Percentiles rank a stretch among this genome's conserved stretches.
Evolutionary conservation across 2,329 filamentous ascomycete genomes (phyloP).

Genomic region (Mycosphaerella sp.): DNA sequence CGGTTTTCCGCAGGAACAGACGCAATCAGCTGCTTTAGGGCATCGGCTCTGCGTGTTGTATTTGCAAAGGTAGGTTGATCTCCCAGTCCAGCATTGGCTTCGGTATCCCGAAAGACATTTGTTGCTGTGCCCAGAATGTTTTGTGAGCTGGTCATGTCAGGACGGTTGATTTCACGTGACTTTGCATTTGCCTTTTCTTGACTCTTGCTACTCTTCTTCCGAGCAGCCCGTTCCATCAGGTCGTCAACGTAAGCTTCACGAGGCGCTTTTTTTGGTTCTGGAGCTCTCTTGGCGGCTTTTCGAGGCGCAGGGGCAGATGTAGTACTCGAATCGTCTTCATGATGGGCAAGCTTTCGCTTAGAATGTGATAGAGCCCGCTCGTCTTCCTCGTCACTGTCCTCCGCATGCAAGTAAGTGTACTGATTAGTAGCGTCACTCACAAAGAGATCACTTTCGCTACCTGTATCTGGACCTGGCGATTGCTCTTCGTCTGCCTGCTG

Average conservation of each 20-base stretch:
- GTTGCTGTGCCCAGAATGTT: constrained; percentile 17
- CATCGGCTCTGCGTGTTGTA: constrained; percentile 29
- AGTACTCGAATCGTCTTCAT: constrained; percentile 1
- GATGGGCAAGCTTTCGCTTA: constrained; percentile 1
- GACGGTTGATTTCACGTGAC: background rate
- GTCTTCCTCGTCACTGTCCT: background rate
- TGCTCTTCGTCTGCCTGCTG: constrained; percentile 10
- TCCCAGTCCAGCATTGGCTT: constrained; percentile 12
- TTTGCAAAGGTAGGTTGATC: constrained; percentile 21
- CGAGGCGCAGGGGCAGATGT: background rate
- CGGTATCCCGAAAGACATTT: constrained; percentile 25
- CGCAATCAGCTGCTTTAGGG: constrained; percentile 38
- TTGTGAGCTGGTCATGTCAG: constrained; percentile 15
- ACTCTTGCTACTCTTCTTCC: constrained; percentile 5
- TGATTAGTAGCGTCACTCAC: constrained; percentile 1
- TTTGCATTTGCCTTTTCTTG: constrained; percentile 11
- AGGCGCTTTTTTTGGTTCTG: background rate
- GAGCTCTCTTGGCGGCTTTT: background rate
- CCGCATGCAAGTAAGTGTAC: background rate
- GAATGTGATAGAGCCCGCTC: background rate
- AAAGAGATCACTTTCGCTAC: constrained; percentile 13
- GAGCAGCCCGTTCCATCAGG: constrained; percentile 5
- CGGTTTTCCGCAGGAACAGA: constrained; percentile 35
- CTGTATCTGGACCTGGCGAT: constrained; percentile 1
- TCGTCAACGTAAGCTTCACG: constrained; percentile 11